phyloP scores from a whole-genome alignment of 257 asterid genomes.

The Nicotiana paniculata region DNA sequence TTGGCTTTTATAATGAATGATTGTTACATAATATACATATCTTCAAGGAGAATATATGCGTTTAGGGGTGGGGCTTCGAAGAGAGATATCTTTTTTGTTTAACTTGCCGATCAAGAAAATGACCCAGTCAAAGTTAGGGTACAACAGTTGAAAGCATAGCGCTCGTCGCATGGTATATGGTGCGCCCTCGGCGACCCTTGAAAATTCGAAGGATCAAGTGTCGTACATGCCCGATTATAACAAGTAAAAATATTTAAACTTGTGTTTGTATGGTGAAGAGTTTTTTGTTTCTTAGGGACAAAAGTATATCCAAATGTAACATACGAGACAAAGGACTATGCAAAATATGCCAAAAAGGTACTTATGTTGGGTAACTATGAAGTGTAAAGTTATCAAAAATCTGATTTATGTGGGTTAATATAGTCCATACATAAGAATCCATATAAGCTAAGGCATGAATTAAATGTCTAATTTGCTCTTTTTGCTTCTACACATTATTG shows the following conservation, averaged over 20 bases:
- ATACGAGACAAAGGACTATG: background rate
- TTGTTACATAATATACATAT: no score
- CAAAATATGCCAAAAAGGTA: conserved; percentile 11
- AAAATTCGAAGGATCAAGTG: no score
- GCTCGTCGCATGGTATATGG: no score
- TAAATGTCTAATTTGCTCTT: conserved; percentile 23
- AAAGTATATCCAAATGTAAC: background rate
- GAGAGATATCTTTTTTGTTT: no score
- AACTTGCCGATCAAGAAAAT: no score
- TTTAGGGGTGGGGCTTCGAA: no score
- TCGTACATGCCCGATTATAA: no score
- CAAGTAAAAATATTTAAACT: background rate
- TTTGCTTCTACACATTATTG: conserved; percentile 16
- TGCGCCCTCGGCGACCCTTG: no score
- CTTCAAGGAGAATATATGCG: no score
- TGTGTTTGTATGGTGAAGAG: background rate
- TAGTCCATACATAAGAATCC: conserved; percentile 34
- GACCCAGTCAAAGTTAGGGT: no score
- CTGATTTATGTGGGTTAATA: conserved; percentile 17
- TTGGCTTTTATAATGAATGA: no score
- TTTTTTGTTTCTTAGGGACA: background rate
- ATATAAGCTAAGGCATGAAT: conserved; percentile 25
- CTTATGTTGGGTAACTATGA: conserved; percentile 16
- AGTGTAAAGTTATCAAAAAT: conserved; percentile 20
- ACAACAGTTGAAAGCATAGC: no score